phyloP scores from a whole-genome alignment of 345 rosid genomes.

The Dovyalis caffra region DNA sequence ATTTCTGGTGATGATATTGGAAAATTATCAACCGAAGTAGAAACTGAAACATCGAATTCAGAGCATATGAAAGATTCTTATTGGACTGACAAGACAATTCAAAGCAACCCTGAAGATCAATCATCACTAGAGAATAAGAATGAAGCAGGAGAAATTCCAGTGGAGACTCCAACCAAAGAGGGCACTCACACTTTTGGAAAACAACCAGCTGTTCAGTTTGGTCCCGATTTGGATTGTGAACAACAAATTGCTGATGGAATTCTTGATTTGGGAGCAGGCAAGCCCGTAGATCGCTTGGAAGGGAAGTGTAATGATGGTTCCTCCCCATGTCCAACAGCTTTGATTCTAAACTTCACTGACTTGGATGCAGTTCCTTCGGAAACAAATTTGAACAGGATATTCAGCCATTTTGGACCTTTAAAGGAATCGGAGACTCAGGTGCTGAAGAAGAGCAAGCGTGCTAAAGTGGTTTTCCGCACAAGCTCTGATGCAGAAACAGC shows the following conservation, averaged over 20 bases:
- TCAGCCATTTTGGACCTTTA: constrained; percentile 50
- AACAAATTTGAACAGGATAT: constrained; percentile 49
- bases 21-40: constrained; percentile 26
- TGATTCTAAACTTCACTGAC: constrained; percentile 53
- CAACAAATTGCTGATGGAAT: constrained; percentile 23
- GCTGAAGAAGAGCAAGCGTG: constrained; percentile 48
- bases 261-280: constrained; percentile 21
- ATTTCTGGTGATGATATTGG: constrained; percentile 20
- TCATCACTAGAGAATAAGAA: constrained; percentile 22
- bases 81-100: constrained; percentile 19
- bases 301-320: constrained; percentile 25
- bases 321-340: constrained; percentile 36
- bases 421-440: constrained; percentile 45
- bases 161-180: constrained; percentile 19
- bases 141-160: constrained; percentile 25
- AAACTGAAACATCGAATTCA: constrained; percentile 22
- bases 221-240: constrained; percentile 21
- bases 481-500: constrained; percentile 59
- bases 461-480: constrained; percentile 52
- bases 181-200: constrained; percentile 13
- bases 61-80: constrained; percentile 31
- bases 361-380: constrained; percentile 43
- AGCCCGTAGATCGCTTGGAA: constrained; percentile 13
- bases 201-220: constrained; percentile 17
- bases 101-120: constrained; percentile 28